Evolutionary conservation across 176 grass and related monocot species (phyloP).

Genomic region (Carex scoparia): DNA sequence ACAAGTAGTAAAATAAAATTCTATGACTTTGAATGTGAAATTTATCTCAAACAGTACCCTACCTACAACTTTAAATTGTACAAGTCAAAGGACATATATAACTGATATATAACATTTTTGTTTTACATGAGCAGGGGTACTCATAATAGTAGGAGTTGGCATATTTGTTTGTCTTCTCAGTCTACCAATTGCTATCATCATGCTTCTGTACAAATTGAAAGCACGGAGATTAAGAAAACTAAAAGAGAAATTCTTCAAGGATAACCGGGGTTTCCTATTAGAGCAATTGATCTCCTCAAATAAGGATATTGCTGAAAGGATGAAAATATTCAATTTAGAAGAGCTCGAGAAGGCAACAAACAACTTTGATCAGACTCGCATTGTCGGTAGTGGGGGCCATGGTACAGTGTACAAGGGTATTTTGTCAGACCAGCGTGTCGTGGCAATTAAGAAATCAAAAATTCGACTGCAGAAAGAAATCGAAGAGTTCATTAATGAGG

Average conservation of each 20-base stretch:
- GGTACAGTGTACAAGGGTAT: constrained; percentile 49
- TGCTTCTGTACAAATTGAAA: constrained; percentile 34
- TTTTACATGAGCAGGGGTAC: constrained; percentile 31
- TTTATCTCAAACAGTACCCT: neutral
- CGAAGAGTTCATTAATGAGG: constrained; percentile 49
- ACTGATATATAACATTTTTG: neutral
- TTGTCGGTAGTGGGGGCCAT: constrained; percentile 42
- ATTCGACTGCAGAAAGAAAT: constrained; percentile 42
- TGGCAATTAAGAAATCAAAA: constrained; percentile 61
- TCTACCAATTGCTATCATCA: constrained; percentile 23
- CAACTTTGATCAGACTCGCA: constrained; percentile 35
- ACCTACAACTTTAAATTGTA: neutral
- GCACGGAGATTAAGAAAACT: neutral
- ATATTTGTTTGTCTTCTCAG: constrained; percentile 15
- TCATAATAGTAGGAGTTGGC: constrained; percentile 30
- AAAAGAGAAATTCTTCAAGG: constrained; percentile 38
- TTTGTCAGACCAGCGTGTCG: constrained; percentile 23
- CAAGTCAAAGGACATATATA: neutral
- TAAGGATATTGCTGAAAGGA: constrained; percentile 39
- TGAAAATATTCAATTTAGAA: constrained; percentile 36
- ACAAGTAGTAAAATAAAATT: neutral
- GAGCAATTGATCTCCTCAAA: constrained; percentile 36
- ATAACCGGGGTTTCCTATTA: constrained; percentile 44
- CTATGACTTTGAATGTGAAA: neutral
- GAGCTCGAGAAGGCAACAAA: constrained; percentile 49